Evolutionary conservation across 352 stramenopile species (phyloP), one percentile per base, ranked within the genome.

Genomic region (Saprolegnia parasitica): DNA sequence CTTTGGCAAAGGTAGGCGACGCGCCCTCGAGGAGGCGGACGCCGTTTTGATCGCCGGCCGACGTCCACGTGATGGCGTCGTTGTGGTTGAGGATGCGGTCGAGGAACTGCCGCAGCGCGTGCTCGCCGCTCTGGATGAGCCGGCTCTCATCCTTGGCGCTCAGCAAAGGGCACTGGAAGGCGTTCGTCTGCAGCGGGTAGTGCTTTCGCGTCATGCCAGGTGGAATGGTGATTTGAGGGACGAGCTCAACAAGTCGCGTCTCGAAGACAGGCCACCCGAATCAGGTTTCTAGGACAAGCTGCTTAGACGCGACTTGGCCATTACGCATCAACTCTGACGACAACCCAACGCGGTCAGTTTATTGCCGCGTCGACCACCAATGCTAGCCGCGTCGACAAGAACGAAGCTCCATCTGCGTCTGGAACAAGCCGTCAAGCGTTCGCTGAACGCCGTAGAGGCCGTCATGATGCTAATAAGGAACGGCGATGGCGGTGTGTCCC

Each of bases 111-210:
- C 46, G 37, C 32, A 68, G 46, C 29, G 62, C 50, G 15, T 32
- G 20, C 23, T 68, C 46, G 10, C 42, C 62, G 35, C 40, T 18
- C 15, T 52, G 13, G 62, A 68, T 35, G 23, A 68, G 62, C 13
- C 62, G 40, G 15, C 21, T 37, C 62, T 68, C 39, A 4, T 68
- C 62, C 9, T 16, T 29, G 9, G 15, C 9, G 11, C 39, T 57
- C 15, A 68, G 62, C 50, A 8, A 21, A 11, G 62, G 62, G 24
- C 46, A 46, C 6, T 37, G 11, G 24, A 68, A 68, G 8, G 24
- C 50, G 5, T 54, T 40, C 24, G 62, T 57, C 50, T 54, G 62
- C 16, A 68, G 62, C 47, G 62, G 62, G 46, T 68, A 68, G 26
- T 68, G 62, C 35, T 60, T 60, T 24, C 52, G 52, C 3, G 52